Evolutionary conservation across 129 eudicot genomes (phyloP).

Genomic region (Sambucus nigra): DNA sequence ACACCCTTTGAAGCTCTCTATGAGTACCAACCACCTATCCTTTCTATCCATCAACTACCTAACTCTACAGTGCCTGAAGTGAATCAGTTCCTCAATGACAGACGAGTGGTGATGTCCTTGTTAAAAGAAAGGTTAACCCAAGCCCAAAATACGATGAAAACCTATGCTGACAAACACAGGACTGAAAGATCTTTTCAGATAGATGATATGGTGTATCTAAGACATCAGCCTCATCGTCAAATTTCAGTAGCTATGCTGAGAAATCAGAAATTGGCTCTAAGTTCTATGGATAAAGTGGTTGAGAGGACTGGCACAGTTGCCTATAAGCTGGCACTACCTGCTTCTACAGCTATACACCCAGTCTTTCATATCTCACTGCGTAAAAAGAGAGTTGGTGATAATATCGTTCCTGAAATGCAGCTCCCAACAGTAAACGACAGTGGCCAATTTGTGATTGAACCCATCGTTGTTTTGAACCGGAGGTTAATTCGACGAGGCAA

Average conservation of each 20-base stretch:
- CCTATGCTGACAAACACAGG: too few relatives aligned
- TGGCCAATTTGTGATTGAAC: not conserved
- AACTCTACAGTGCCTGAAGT: not conserved
- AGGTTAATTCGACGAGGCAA: not conserved
- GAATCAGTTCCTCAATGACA: too few relatives aligned
- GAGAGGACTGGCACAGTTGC: not conserved
- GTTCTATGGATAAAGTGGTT: not conserved
- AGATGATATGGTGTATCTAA: too few relatives aligned
- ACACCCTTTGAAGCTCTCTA: not conserved
- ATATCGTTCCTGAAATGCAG: not conserved
- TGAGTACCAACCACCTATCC: not conserved
- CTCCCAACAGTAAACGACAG: not conserved
- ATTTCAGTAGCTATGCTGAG: too few relatives aligned
- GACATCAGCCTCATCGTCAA: too few relatives aligned
- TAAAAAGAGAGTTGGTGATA: not conserved
- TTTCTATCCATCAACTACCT: too few relatives aligned
- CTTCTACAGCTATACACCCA: not conserved
- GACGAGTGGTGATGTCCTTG: too few relatives aligned
- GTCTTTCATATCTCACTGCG: not conserved
- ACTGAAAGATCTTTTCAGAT: too few relatives aligned
- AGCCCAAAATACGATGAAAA: too few relatives aligned
- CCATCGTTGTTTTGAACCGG: not conserved
- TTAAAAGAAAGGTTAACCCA: too few relatives aligned
- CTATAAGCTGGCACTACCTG: not conserved
- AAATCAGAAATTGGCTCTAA: too few relatives aligned